These are phyloP conservation scores for Antrodiella citrinella DNA, from an alignment of 768 basidiomycete genomes.

Conservation along the genomic window DNA sequence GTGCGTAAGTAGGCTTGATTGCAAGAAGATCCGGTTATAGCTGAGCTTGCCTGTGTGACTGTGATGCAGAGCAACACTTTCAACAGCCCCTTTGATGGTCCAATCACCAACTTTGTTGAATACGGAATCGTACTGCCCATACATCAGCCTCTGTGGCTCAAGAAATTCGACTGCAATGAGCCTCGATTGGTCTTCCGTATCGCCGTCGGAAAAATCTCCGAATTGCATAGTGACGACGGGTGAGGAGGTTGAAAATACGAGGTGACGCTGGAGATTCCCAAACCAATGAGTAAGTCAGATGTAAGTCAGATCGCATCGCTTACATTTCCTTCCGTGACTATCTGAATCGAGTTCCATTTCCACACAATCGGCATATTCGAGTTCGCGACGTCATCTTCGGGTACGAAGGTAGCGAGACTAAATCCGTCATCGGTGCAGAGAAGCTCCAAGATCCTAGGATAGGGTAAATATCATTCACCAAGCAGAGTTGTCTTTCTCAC, in stretches of 20 bases:
- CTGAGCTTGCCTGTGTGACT: constrained; percentile 39
- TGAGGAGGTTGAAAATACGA: constrained; percentile 41
- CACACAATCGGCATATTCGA: constrained; percentile 18
- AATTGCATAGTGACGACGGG: constrained; percentile 27
- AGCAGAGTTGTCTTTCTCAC: too few species aligned
- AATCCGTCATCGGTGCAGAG: constrained; percentile 45
- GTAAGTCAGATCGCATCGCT: too few species aligned
- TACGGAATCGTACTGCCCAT: neutral
- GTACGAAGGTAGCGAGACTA: constrained; percentile 26
- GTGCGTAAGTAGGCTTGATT: too few species aligned
- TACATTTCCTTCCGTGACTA: too few species aligned
- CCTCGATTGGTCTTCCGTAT: constrained; percentile 29
- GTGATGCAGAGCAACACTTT: constrained; percentile 36
- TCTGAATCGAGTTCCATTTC: constrained; percentile 26
- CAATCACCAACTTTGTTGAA: constrained; percentile 48
- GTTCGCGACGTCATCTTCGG: constrained; percentile 23
- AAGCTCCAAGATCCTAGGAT: constrained; percentile 24
- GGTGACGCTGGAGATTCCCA: constrained; percentile 19
- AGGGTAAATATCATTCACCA: too few species aligned
- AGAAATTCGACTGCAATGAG: constrained; percentile 33
- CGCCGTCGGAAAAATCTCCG: constrained; percentile 11
- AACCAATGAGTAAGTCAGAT: too few species aligned
- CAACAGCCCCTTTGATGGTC: constrained; percentile 40
- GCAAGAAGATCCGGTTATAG: too few species aligned
- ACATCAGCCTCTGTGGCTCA: neutral